Percentiles rank a stretch among this genome's conserved stretches.
These are phyloP conservation scores for Pezicula rhizophila DNA, from an alignment of 2,329 filamentous ascomycete genomes.

Conservation along the genomic window DNA sequence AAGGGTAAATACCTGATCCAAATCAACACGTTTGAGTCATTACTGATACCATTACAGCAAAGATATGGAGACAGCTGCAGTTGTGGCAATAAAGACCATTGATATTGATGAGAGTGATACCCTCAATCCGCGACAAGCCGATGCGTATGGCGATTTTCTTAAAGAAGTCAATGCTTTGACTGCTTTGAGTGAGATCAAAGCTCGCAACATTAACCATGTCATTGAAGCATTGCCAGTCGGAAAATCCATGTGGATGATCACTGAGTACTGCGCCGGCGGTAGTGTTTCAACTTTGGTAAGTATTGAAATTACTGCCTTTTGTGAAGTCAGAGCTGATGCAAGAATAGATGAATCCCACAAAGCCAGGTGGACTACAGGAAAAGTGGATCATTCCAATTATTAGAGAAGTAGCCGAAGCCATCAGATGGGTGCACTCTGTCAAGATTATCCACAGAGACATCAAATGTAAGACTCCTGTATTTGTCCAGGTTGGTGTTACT, in stretches of 20 bases:
- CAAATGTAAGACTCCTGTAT: conserved; percentile 42
- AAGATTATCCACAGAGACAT: conserved; percentile 68
- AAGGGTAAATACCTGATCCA: conserved; percentile 33
- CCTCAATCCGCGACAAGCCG: conserved; percentile 56
- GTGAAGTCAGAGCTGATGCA: not conserved
- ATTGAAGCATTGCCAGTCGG: conserved; percentile 74
- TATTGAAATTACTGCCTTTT: conserved; percentile 34
- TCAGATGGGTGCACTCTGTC: conserved; percentile 62
- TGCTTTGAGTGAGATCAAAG: conserved; percentile 66
- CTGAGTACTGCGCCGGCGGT: conserved; percentile 78
- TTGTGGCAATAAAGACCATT: conserved; percentile 77
- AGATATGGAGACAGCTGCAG: conserved; percentile 30
- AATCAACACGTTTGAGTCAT: conserved; percentile 2
- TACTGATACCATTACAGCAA: conserved; percentile 17
- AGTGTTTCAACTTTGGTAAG: conserved; percentile 65
- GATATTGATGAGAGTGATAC: conserved; percentile 75
- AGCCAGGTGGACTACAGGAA: conserved; percentile 59
- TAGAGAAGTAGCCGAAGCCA: conserved; percentile 58
- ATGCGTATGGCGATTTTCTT: conserved; percentile 63
- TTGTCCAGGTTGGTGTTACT: no score
- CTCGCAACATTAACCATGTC: conserved; percentile 74
- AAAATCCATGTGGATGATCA: conserved; percentile 81
- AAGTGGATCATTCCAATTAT: conserved; percentile 65
- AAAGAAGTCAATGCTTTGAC: conserved; percentile 66
- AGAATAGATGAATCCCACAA: conserved; percentile 54